Evolutionary conservation across 1,284 basidiomycete genomes (phyloP).

Genomic region (Fomitopsis pinicola): DNA sequence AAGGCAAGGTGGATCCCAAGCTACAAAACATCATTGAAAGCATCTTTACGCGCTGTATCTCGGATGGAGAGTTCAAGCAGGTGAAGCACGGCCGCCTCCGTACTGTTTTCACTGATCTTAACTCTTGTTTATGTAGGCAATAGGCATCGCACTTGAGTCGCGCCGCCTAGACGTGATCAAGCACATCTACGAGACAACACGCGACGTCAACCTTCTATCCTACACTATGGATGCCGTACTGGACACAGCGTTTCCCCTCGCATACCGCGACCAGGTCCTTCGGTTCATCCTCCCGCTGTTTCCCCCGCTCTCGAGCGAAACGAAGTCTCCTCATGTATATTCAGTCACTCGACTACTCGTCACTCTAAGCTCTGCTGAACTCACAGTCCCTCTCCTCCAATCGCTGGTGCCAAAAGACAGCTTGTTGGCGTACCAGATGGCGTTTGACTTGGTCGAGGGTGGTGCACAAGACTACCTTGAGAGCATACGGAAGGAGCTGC

Average conservation of each 20-base stretch:
- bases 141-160: conserved; percentile 91
- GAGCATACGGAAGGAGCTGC: conserved; percentile 59
- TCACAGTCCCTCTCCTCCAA: conserved; percentile 69
- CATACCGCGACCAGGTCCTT: conserved; percentile 80
- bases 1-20: conserved; percentile 68
- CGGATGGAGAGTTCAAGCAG: conserved; percentile 86
- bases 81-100: conserved; percentile 38
- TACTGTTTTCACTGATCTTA: conserved; percentile 1
- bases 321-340: conserved; percentile 70
- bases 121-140: conserved; percentile 50
- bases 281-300: conserved; percentile 84
- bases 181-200: conserved; percentile 67
- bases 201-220: conserved; percentile 74
- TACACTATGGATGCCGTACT: conserved; percentile 90
- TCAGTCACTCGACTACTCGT: conserved; percentile 85
- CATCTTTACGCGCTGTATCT: conserved; percentile 81
- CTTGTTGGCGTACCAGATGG: conserved; percentile 87
- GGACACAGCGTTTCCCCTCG: conserved; percentile 77
- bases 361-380: conserved; percentile 73
- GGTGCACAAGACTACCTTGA: conserved; percentile 91
- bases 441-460: conserved; percentile 91
- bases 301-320: conserved; percentile 62
- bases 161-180: conserved; percentile 83
- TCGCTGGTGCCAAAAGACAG: conserved; percentile 70
- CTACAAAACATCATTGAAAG: conserved; percentile 82